These are phyloP conservation scores for Tremella mesenterica DNA, from an alignment of 768 basidiomycete genomes.

Conservation along the genomic window DNA sequence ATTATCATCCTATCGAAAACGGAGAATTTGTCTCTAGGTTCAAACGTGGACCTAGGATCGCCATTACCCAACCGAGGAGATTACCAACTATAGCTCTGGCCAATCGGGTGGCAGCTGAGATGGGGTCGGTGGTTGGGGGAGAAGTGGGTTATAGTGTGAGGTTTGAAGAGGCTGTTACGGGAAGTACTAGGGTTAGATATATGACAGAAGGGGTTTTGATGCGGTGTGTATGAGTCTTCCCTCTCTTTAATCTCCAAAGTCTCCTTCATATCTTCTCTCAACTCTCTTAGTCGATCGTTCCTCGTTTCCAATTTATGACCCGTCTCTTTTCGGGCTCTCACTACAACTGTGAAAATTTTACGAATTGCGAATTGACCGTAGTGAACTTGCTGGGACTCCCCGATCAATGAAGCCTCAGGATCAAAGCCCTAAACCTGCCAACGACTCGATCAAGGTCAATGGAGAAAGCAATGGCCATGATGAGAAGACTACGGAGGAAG, in stretches of 20 bases:
- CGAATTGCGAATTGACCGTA: no score
- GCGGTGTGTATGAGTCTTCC: constrained; percentile 22
- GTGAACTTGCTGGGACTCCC: no score
- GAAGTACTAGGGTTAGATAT: constrained; percentile 32
- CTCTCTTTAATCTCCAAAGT: neutral
- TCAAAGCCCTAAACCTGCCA: no score
- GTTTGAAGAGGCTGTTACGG: constrained; percentile 35
- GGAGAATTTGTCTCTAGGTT: constrained; percentile 3
- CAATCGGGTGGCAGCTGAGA: constrained; percentile 37
- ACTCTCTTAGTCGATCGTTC: neutral
- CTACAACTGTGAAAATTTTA: no score
- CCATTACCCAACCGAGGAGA: constrained; percentile 41
- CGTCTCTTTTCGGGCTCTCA: no score
- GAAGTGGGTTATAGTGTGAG: constrained; percentile 43
- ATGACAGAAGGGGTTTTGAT: constrained; percentile 43
- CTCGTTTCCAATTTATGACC: no score
- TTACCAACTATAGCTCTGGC: constrained; percentile 40
- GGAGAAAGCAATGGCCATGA: no score
- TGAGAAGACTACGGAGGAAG: neutral
- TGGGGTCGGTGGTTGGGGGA: constrained; percentile 32
- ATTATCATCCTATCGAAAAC: constrained; percentile 6
- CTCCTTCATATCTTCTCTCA: no score
- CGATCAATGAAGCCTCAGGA: no score
- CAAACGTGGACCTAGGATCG: constrained; percentile 22
- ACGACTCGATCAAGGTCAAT: no score